Evolutionary conservation across 495 filamentous ascomycete genomes (phyloP), one percentile per base, ranked within the genome.

Genomic region (Penicillium steckii): DNA sequence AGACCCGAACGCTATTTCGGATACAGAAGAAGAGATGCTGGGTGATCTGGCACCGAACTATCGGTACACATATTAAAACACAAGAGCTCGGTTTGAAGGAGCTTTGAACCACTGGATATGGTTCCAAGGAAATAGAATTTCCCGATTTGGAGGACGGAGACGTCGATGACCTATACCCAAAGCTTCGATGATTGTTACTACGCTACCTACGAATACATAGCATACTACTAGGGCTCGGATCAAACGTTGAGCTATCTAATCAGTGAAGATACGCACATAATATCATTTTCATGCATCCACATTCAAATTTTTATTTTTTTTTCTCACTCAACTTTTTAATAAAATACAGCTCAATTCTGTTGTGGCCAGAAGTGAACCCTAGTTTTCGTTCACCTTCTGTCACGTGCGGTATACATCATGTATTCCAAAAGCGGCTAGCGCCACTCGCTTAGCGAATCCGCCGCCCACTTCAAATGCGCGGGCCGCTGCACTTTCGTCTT

Each of bases 391-490:
- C 29, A 4, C 19, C 47, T 17, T 17, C 22, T 45, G 55, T 56
- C 55, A 48, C 50, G 55, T 64, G 58, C 15, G 37, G 35, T 21
- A 33, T 8, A 32, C 30, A 53, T 53, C 44, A 24, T 35, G 37
- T 12, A 8, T 43, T 19, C 52, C 21, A n/a, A 49, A 25, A 18
- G 42, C 55, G 69, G 67, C 70, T 76, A 74, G 71, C 62, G 63
- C 54, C 18, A 8, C 65, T 62, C 51, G 53, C 48, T 55, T 57
- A 56, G 73, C 70, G 67, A 78, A 64, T 75, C 61, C 76, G 63
- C 70, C 57, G 44, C 67, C 64, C 61, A 75, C 67, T 71, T 74
- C 74, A 74, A 65, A 73, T 74, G 72, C 60, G 64, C 56, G 58
- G 53, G 68, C 59, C 58, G 50, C 55, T 59, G 42, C 54, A 43